These are phyloP conservation scores for Mycothermus thermophilus DNA, from an alignment of 495 filamentous ascomycete genomes.

Conservation along the genomic window DNA sequence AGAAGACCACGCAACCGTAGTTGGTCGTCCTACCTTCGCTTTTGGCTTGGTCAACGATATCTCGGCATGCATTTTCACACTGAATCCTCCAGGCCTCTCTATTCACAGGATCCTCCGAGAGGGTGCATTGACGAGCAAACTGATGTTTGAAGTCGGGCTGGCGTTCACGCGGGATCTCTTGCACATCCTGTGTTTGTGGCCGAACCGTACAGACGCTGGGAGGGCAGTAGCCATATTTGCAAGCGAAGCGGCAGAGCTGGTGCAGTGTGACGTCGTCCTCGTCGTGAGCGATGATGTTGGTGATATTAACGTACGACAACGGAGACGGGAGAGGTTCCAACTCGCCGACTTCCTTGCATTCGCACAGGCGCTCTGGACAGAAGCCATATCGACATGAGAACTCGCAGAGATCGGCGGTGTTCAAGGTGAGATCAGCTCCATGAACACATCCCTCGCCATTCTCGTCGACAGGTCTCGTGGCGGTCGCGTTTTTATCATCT, in stretches of 20 bases:
- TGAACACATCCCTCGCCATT: too few species aligned
- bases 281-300: background rate
- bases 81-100: background rate
- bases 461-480: too few species aligned
- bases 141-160: background rate
- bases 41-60: constrained; percentile 2
- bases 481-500: too few species aligned
- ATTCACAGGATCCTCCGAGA: background rate
- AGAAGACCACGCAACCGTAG: constrained; percentile 8
- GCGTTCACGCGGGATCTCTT: background rate
- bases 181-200: background rate
- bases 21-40: constrained; percentile 7
- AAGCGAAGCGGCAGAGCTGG: constrained; percentile 3
- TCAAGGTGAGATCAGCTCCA: too few species aligned
- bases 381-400: too few species aligned
- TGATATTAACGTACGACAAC: background rate
- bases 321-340: background rate
- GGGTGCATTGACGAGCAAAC: constrained; percentile 1
- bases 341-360: too few species aligned
- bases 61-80: too few species aligned
- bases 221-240: constrained; percentile 7
- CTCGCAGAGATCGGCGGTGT: too few species aligned
- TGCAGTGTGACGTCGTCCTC: constrained; percentile 1
- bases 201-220: background rate
- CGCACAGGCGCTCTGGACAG: too few species aligned